These are phyloP conservation scores for Alternaria brassicicola DNA, from an alignment of 2,329 filamentous ascomycete species.

Conservation along the genomic window DNA sequence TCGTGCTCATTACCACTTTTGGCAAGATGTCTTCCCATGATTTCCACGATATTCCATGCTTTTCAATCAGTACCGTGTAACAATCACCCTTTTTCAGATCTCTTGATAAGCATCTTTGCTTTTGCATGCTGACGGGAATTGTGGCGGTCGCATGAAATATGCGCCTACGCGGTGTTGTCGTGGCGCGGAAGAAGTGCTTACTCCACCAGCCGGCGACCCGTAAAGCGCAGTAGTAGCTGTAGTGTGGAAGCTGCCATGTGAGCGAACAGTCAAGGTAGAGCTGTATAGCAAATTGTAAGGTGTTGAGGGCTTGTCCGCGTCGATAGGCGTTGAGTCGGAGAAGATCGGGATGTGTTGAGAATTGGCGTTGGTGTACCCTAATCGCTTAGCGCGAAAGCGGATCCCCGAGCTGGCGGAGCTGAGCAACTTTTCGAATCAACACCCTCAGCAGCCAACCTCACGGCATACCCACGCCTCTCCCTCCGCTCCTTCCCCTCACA, in stretches of 20 bases:
- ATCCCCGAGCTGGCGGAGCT: slow-evolving; percentile 29
- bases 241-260: accelerated
- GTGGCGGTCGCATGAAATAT: background rate
- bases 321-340: slow-evolving; percentile 10
- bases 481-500: slow-evolving; percentile 24
- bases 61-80: too few species aligned
- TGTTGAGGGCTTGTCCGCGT: background rate
- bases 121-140: background rate
- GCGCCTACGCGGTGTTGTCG: background rate
- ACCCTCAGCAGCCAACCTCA: slow-evolving; percentile 24
- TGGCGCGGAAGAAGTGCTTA: background rate
- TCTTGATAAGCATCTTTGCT: too few species aligned
- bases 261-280: background rate
- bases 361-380: slow-evolving; percentile 15
- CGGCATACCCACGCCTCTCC: slow-evolving; percentile 18
- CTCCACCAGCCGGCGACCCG: accelerated
- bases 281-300: background rate
- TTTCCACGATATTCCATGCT: too few species aligned
- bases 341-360: slow-evolving; percentile 14
- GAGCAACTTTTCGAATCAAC: slow-evolving; percentile 31
- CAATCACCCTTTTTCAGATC: too few species aligned
- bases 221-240: background rate
- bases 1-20: too few species aligned
- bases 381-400: slow-evolving; percentile 21
- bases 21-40: too few species aligned